Conservation (phyloP, 2,329 filamentous ascomycete species). For the Fusarium mexicanum region DNA sequence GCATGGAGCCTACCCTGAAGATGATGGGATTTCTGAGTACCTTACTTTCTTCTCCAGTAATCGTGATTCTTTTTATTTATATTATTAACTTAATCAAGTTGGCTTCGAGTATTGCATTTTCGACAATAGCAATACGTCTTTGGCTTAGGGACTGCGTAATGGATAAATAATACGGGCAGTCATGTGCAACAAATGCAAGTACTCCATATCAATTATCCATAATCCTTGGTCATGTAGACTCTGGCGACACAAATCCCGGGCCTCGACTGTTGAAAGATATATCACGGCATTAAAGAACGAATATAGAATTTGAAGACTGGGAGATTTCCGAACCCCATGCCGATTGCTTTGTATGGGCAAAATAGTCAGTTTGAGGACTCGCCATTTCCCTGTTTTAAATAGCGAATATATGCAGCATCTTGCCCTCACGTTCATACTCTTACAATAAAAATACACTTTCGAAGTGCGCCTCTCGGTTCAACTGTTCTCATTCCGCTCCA, state of each 20-base stretch:
- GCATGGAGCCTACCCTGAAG: conserved; percentile 7
- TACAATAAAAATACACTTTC: conserved; percentile 22
- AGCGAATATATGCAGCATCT: not conserved
- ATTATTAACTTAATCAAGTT: no score
- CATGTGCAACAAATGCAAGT: not conserved
- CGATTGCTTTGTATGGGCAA: not conserved
- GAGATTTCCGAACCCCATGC: not conserved
- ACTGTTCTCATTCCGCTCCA: conserved; percentile 48
- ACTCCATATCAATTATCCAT: not conserved
- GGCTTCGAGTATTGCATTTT: not conserved
- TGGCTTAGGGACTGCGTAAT: not conserved
- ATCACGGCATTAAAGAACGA: not conserved
- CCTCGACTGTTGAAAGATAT: not conserved
- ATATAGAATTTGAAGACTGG: not conserved
- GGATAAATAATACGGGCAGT: not conserved
- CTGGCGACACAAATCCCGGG: no score
- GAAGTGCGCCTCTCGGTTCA: not conserved
- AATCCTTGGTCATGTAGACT: not conserved
- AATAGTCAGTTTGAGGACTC: not conserved
- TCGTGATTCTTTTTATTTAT: not conserved
- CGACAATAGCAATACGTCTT: not conserved
- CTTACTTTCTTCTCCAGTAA: not conserved
- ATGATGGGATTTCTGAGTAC: not conserved
- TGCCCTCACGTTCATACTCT: not conserved
- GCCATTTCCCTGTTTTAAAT: not conserved